Conservation (phyloP, 2,329 filamentous ascomycete species). For the Verticillium nubilum region DNA sequence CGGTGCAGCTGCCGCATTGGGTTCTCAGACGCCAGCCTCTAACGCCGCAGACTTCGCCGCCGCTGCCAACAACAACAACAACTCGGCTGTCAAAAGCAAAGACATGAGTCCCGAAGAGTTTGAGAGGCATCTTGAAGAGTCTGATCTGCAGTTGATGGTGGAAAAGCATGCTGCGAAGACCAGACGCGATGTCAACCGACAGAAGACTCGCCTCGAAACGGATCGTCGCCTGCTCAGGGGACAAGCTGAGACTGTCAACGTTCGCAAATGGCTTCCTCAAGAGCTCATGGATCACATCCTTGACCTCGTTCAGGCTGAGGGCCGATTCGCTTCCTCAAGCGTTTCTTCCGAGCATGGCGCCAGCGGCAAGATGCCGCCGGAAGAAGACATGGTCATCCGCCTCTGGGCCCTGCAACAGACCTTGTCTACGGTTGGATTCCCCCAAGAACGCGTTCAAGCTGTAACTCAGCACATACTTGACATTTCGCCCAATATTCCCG, state of each 20-base stretch:
- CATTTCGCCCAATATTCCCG: conserved; percentile 56
- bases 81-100: conserved; percentile 25
- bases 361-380: conserved; percentile 52
- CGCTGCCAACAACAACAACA: too few species aligned
- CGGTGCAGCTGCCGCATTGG: background rate
- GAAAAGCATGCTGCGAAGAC: conserved; percentile 79
- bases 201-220: conserved; percentile 73
- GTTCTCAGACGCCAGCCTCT: conserved; percentile 12
- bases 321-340: conserved; percentile 49
- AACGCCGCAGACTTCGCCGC: conserved; percentile 16
- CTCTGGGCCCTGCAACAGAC: conserved; percentile 81
- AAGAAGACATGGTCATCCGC: conserved; percentile 74
- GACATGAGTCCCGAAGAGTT: conserved; percentile 79
- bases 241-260: conserved; percentile 69
- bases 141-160: conserved; percentile 82
- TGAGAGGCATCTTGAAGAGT: conserved; percentile 80
- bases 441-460: conserved; percentile 54
- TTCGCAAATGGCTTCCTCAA: conserved; percentile 72
- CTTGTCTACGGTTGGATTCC: conserved; percentile 64
- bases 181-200: conserved; percentile 71
- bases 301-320: conserved; percentile 64
- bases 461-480: conserved; percentile 62
- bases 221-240: conserved; percentile 76
- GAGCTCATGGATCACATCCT: conserved; percentile 76
- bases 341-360: conserved; percentile 33